Base-by-base conservation (phyloP, 1,284 basidiomycete species). In the Rhodotorula sp. region DNA sequence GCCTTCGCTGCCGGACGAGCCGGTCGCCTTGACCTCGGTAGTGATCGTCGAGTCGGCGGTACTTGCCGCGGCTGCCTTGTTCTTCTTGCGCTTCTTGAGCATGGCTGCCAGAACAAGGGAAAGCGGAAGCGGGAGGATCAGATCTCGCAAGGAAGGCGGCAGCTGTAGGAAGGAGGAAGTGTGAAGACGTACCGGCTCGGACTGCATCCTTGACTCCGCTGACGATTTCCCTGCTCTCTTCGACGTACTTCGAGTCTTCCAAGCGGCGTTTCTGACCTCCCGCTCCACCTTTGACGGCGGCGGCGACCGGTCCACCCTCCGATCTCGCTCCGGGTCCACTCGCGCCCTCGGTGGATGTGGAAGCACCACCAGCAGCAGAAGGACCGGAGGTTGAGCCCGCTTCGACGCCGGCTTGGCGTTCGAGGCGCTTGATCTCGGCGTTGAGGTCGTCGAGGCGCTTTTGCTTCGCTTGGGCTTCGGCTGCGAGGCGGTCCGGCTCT, bases 171-270 rank as follows among this genome's bases (percentile, higher is more conserved):
- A 7, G 56, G 44, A 33, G 22, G 17, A 56, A 24, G n/a, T 30
- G 6, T 8, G n/a, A 3, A 8, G 51, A 81, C 85, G 77, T 75
- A 92, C 91, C 92, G 59, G 87, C 85, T 61, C 89, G 85, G 7
- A 99, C 95, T 0, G 95, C 95, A 73, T 84, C 92, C 83, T 92
- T 91, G 33, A 98, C 95, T 75, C 87, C 89, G 74, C 96, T 94
- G 17, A 94, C 92, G 58, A 98, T 88, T 79, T 97, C 94, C 78
- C 87, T 84, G 78, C 89, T 95, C 82, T 97, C 89, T 78, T 97
- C 94, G 49, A 99, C 80, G 78, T 91, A 98, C 80, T 95, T 89
- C 18, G 87, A 89, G 79, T 99, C 95, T 62, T 98, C 93, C 66
- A 98, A 88, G 54, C 92, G 87, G 76, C 91, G 89, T 80, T 95